A percentile compares a stretch with the other conserved stretches of the same genome.
phyloP scores from a whole-genome alignment of 129 eudicot genomes.

The Lactuca saligna region DNA sequence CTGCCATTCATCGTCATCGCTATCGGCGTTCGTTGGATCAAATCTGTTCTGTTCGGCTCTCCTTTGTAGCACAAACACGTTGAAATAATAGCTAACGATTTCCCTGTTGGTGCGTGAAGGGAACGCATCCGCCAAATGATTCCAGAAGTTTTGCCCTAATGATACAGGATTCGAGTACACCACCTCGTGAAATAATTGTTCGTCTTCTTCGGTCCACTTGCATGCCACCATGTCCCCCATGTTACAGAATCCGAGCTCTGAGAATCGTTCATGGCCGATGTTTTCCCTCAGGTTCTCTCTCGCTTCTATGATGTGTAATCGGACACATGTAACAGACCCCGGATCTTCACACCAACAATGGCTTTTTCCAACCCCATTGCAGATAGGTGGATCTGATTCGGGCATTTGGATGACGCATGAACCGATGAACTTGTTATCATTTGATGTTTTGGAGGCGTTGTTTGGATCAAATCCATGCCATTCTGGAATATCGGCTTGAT shows the following conservation, averaged over 20 bases:
- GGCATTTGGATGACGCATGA: conserved; percentile 39
- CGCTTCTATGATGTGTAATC: conserved; percentile 46
- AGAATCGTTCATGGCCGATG: conserved; percentile 37
- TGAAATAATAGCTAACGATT: conserved; percentile 16
- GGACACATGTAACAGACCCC: conserved; percentile 53
- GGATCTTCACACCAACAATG: conserved; percentile 48
- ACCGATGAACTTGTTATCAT: conserved; percentile 31
- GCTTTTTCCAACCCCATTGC: conserved; percentile 36
- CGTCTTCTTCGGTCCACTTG: conserved; percentile 50
- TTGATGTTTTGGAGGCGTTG: background rate
- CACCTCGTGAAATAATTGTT: conserved; percentile 42
- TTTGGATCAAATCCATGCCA: conserved; percentile 20
- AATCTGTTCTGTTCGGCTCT: conserved; percentile 53
- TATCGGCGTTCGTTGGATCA: conserved; percentile 38
- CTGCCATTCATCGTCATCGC: conserved; percentile 50
- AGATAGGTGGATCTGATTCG: background rate
- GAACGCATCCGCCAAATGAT: conserved; percentile 36
- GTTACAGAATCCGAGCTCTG: conserved; percentile 42
- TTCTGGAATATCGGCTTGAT: conserved; percentile 63
- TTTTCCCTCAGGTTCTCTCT: conserved; percentile 43
- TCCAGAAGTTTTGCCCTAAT: conserved; percentile 43
- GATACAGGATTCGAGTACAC: conserved; percentile 44
- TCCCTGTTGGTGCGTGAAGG: conserved; percentile 42
- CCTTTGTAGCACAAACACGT: conserved; percentile 49
- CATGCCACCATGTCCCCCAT: conserved; percentile 50